A percentile compares a stretch with the other conserved stretches of the same genome.
These are phyloP conservation scores for Phytopythium oedochilum DNA, from an alignment of 352 stramenopile genomes.

Conservation along the genomic window DNA sequence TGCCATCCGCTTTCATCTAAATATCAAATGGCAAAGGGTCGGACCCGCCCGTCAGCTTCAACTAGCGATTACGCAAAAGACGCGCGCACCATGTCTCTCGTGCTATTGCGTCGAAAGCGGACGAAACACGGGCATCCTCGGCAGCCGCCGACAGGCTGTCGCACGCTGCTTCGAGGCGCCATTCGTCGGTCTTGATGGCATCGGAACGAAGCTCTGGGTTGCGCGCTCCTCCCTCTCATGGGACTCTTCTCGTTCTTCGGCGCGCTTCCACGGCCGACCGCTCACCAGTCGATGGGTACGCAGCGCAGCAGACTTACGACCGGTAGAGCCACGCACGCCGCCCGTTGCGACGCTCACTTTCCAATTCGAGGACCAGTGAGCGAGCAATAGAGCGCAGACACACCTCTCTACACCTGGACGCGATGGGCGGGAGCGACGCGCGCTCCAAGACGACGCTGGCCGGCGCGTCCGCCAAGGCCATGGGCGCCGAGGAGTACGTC, in stretches of 20 bases:
- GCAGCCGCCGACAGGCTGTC: too few species aligned
- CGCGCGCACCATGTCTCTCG: background rate
- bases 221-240: background rate
- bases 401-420: background rate
- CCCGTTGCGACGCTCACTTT: background rate
- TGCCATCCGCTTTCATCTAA: background rate
- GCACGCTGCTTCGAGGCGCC: background rate
- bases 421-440: slow-evolving; percentile 25
- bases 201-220: too few species aligned
- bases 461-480: slow-evolving; percentile 13
- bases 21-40: background rate
- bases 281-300: background rate
- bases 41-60: slow-evolving; percentile 2
- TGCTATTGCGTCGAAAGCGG: background rate
- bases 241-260: background rate
- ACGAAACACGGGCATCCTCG: too few species aligned
- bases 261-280: background rate
- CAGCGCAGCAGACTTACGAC: background rate
- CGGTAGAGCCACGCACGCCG: background rate
- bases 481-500: slow-evolving; percentile 30
- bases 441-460: slow-evolving; percentile 17
- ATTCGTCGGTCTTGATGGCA: too few species aligned
- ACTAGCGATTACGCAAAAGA: slow-evolving; percentile 2
- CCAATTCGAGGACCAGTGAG: background rate
- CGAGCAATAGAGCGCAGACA: background rate